Conservation (phyloP, 2,329 filamentous ascomycete species). For the Epicoccum sorghinum region DNA sequence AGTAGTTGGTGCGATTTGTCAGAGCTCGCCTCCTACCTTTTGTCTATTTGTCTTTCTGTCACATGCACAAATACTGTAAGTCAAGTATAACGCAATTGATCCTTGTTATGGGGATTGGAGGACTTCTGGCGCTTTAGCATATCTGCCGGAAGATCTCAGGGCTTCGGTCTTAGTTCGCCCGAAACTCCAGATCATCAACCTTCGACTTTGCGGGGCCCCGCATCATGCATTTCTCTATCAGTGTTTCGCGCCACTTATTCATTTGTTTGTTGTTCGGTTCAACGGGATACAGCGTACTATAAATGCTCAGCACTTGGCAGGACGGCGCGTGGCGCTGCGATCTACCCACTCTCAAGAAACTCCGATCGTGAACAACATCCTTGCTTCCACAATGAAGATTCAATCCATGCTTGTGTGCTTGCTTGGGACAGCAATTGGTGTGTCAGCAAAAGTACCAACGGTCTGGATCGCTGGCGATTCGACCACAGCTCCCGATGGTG, state of each 20-base stretch:
- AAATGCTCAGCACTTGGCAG: conserved; percentile 11
- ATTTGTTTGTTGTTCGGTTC: not conserved
- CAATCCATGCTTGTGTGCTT: conserved; percentile 1
- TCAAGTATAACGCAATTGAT: too few relatives aligned
- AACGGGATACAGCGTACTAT: not conserved
- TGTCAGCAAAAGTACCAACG: conserved; percentile 3
- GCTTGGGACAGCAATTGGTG: not conserved
- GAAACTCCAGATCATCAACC: not conserved
- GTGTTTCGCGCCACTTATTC: not conserved
- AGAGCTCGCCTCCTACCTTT: too few relatives aligned
- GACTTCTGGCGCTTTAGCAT: too few relatives aligned
- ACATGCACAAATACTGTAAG: too few relatives aligned
- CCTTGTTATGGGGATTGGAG: too few relatives aligned
- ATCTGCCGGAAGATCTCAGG: not conserved
- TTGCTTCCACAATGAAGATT: not conserved
- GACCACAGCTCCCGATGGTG: conserved; percentile 59
- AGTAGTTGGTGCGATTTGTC: too few relatives aligned
- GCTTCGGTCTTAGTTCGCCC: conserved; percentile 11
- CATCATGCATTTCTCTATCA: not conserved
- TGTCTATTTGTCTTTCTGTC: too few relatives aligned
- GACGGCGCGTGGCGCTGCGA: not conserved
- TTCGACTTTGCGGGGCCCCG: conserved; percentile 20
- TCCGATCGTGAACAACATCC: not conserved
- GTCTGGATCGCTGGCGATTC: conserved; percentile 61
- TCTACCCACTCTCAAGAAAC: not conserved